Percentiles rank a stretch among this genome's conserved stretches.
Conservation (phyloP, 2,329 filamentous ascomycete species). For the Fusarium temperatum region DNA sequence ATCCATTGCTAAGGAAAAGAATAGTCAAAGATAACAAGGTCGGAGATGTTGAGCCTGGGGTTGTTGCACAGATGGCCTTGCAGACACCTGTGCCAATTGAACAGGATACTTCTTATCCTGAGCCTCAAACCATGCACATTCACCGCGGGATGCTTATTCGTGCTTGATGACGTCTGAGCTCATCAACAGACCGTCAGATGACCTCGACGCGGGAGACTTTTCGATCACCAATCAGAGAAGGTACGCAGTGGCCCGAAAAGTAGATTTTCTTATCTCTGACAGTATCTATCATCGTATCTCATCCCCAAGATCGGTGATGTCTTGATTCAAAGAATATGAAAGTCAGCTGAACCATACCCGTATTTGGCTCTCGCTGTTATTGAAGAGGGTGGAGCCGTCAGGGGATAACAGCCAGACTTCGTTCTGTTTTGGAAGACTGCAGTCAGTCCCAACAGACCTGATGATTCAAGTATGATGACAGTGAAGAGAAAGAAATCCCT, state of each 20-base stretch:
- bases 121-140: background rate
- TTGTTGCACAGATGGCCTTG: conserved; percentile 13
- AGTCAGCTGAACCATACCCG: background rate
- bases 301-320: background rate
- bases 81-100: background rate
- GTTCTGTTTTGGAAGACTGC: background rate
- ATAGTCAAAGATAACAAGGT: conserved; percentile 3
- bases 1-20: background rate
- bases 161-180: conserved; percentile 8
- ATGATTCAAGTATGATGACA: background rate
- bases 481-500: background rate
- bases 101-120: background rate
- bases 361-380: background rate
- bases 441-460: background rate
- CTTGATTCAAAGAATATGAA: background rate
- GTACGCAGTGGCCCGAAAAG: background rate
- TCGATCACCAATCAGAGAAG: background rate
- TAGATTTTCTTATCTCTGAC: background rate
- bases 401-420: background rate
- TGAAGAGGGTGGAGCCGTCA: background rate
- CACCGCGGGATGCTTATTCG: background rate
- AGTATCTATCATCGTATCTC: background rate
- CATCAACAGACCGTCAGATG: conserved; percentile 25
- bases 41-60: background rate
- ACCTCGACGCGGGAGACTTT: background rate